Conservation (phyloP, 768 basidiomycete genomes). For the Boletus reticuloceps region DNA sequence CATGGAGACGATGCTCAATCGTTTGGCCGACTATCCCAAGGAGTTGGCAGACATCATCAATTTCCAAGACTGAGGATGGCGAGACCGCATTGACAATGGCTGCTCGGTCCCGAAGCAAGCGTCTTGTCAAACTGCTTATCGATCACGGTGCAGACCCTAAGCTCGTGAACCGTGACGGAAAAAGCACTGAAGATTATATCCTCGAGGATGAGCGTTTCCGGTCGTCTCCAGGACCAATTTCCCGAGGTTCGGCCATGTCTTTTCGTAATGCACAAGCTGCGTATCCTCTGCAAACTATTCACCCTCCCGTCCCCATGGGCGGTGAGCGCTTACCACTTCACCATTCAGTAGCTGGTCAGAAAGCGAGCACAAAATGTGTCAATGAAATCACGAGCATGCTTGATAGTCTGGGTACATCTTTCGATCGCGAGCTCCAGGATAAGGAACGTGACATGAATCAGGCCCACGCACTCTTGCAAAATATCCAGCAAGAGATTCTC, state of each 20-base stretch:
- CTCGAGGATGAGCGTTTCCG: slow-evolving; percentile 97
- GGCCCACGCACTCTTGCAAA: slow-evolving; percentile 79
- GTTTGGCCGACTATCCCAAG: slow-evolving; percentile 89
- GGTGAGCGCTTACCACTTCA: slow-evolving; percentile 75
- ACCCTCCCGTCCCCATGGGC: slow-evolving; percentile 42
- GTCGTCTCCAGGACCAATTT: slow-evolving; percentile 79
- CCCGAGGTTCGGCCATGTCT: slow-evolving; percentile 64
- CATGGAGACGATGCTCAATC: slow-evolving; percentile 91
- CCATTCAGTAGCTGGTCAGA: slow-evolving; percentile 81
- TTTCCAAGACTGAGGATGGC: slow-evolving; percentile 97
- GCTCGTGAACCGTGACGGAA: slow-evolving; percentile 89
- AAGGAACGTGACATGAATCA: slow-evolving; percentile 91
- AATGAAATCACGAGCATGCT: slow-evolving; percentile 85
- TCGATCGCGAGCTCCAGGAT: slow-evolving; percentile 87
- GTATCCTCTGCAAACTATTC: slow-evolving; percentile 40
- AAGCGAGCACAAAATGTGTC: slow-evolving; percentile 80
- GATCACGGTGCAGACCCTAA: slow-evolving; percentile 97
- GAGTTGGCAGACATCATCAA: slow-evolving; percentile 98
- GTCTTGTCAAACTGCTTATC: slow-evolving; percentile 91
- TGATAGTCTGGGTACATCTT: slow-evolving; percentile 82
- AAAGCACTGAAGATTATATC: slow-evolving; percentile 98
- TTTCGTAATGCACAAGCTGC: slow-evolving; percentile 67
- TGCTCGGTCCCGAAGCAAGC: slow-evolving; percentile 91
- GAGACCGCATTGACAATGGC: slow-evolving; percentile 98
- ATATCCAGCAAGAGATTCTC: slow-evolving; percentile 87